Conservation (phyloP, 2,329 filamentous ascomycete species). For the Neonectria hederae region DNA sequence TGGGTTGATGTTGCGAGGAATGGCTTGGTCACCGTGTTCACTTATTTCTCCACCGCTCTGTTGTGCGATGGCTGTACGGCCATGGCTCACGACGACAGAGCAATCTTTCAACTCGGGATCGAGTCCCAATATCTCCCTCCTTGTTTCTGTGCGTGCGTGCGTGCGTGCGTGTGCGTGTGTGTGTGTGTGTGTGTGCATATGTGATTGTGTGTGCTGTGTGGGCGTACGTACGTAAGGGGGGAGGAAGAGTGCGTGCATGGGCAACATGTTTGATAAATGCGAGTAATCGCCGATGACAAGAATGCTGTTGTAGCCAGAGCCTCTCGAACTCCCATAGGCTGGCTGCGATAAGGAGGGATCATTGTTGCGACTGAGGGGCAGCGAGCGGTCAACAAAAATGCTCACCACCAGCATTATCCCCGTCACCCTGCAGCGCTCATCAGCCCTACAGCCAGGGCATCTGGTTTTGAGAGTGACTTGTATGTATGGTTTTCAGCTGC, state of each 20-base stretch:
- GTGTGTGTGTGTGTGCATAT: constrained; percentile 3
- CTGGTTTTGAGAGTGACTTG: background rate
- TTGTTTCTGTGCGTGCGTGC: constrained; percentile 2
- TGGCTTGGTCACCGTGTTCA: constrained; percentile 40
- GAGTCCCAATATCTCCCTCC: background rate
- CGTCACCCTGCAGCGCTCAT: constrained; percentile 20
- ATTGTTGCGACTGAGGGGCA: constrained; percentile 22
- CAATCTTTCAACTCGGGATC: constrained; percentile 32
- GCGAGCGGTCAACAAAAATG: constrained; percentile 31
- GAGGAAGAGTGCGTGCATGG: background rate
- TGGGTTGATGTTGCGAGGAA: constrained; percentile 41
- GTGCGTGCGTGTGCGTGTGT: constrained; percentile 1
- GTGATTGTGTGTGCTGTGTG: constrained; percentile 13
- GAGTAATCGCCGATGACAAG: constrained; percentile 6
- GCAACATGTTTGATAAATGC: background rate
- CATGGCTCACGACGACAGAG: constrained; percentile 38
- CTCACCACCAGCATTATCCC: constrained; percentile 20
- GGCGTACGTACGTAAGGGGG: constrained; percentile 1
- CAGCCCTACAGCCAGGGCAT: constrained; percentile 38
- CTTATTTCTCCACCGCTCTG: constrained; percentile 34
- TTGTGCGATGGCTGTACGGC: constrained; percentile 33
- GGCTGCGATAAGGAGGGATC: background rate
- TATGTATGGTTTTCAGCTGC: constrained; percentile 5
- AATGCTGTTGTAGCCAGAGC: background rate
- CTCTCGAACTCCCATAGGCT: constrained; percentile 3